Conservation (phyloP, 1,139 yeast species). For the Yamadazyma triangularis region DNA sequence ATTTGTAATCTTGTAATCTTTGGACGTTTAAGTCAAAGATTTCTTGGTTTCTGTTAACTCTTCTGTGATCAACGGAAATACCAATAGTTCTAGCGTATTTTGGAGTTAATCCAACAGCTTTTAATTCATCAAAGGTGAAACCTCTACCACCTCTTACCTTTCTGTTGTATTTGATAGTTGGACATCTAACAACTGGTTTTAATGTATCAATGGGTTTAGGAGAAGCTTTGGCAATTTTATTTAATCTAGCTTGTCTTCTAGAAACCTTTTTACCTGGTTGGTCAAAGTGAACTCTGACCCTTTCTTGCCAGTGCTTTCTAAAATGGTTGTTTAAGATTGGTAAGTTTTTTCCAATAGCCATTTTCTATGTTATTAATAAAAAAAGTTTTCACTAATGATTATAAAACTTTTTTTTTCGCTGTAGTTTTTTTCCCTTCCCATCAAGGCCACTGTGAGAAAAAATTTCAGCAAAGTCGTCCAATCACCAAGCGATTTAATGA, state of each 20-base stretch:
- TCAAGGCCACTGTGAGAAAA: no score
- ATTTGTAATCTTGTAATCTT: conserved; percentile 94
- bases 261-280: conserved; percentile 99
- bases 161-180: conserved; percentile 98
- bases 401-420: conserved; percentile 5
- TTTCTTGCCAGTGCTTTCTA: conserved; percentile 99
- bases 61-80: conserved; percentile 99
- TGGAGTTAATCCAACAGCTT: conserved; percentile 95
- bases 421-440: no score
- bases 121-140: conserved; percentile 95
- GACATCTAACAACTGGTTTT: conserved; percentile 98
- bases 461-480: not conserved
- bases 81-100: conserved; percentile 98
- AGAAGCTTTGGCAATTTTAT: conserved; percentile 92
- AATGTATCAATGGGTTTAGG: conserved; percentile 96
- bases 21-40: conserved; percentile 91
- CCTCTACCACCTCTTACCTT: conserved; percentile 99
- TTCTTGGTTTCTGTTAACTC: conserved; percentile 97
- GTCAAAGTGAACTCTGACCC: conserved; percentile 99
- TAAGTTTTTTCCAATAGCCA: conserved; percentile 96
- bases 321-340: conserved; percentile 96
- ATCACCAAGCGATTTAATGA: not conserved
- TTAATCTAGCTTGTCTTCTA: conserved; percentile 91
- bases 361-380: conserved; percentile 16
- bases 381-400: conserved; percentile 1